These are phyloP conservation scores for Fonsecaea pedrosoi DNA, from an alignment of 2,329 filamentous ascomycete genomes.

Conservation along the genomic window DNA sequence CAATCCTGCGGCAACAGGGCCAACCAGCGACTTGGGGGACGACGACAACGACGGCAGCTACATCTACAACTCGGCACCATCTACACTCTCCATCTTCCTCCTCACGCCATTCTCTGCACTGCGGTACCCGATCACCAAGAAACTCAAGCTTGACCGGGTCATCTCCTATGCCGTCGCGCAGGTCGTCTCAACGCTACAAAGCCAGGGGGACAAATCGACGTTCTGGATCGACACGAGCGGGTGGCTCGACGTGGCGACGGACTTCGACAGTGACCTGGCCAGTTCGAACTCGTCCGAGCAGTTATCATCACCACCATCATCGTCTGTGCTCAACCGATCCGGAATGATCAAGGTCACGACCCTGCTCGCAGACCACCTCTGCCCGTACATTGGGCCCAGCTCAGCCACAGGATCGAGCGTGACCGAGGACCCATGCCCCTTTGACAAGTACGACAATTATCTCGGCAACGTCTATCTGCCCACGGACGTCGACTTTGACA, in stretches of 20 bases:
- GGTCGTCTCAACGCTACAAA: slow-evolving; percentile 45
- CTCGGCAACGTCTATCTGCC: slow-evolving; percentile 41
- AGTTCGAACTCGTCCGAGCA: slow-evolving; percentile 34
- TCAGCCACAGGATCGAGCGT: neutral
- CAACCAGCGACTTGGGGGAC: slow-evolving; percentile 4
- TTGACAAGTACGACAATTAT: slow-evolving; percentile 45
- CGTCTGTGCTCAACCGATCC: slow-evolving; percentile 37
- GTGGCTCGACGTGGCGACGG: slow-evolving; percentile 44
- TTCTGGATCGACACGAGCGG: slow-evolving; percentile 52
- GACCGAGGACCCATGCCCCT: slow-evolving; percentile 40
- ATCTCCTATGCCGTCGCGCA: slow-evolving; percentile 25
- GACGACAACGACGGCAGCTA: slow-evolving; percentile 34
- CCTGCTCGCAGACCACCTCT: slow-evolving; percentile 48
- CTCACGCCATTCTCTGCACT: slow-evolving; percentile 47
- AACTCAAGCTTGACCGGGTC: slow-evolving; percentile 23
- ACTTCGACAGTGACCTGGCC: slow-evolving; percentile 30
- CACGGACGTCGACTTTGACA: slow-evolving; percentile 38
- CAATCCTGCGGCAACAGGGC: slow-evolving; percentile 24
- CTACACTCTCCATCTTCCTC: slow-evolving; percentile 47
- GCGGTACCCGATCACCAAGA: slow-evolving; percentile 45
- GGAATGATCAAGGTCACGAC: slow-evolving; percentile 48
- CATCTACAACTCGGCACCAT: slow-evolving; percentile 38
- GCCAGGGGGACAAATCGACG: slow-evolving; percentile 46
- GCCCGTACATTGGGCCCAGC: slow-evolving; percentile 41
- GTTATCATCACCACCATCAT: slow-evolving; percentile 17